Evolutionary conservation across 2,329 filamentous ascomycete genomes (phyloP), one percentile per base, ranked within the genome.

Genomic region (Alternaria incomplexa): DNA sequence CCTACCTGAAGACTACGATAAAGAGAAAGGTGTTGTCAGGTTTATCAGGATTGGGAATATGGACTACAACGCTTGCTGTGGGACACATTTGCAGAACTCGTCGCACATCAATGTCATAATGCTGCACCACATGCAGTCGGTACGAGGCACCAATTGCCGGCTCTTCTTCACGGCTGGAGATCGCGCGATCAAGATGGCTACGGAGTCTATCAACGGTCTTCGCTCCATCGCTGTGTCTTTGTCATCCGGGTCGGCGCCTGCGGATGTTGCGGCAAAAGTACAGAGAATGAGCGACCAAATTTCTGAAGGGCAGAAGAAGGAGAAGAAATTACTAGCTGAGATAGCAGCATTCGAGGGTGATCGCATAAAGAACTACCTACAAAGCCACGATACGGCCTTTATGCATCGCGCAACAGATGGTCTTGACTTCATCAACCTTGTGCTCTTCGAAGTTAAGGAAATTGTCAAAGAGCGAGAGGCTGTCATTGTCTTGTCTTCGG

Each of bases 21-120:
- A 61, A 56, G 75, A 77, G 50, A 77, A 73, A 32, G 76, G 76
- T 6, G 68, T 77, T 11, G 72, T 78, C 15, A 52, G 76, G 5
- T 77, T 76, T 44, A 75, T 78, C 58, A 73, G 69, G 51, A 78
- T 78, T 20, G 76, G 76, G 0, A 68, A 76, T 26, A 58, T 78
- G 50, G 76, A 78, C 25, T 76, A 74, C 56, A 78, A 78, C 47
- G 73, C 76, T 7, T 78, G 76, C 58, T 78, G 76, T 43, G 76
- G 75, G 5, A 78, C 76, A 13, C 76, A 78, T 64, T 66, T 78
- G 3, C 72, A 76, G 60, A 73, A 76, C 52, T 75, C 76, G 6
- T 66, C 66, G 2, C 76, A 78, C 51, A 75, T 78, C n/a, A 63
- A 65, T 2, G 43, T 77, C 9, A 73, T 78, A 9, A 44, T 78